phyloP scores from a whole-genome alignment of 1,139 yeast species.

The Kurtzmaniella quercitrusa region DNA sequence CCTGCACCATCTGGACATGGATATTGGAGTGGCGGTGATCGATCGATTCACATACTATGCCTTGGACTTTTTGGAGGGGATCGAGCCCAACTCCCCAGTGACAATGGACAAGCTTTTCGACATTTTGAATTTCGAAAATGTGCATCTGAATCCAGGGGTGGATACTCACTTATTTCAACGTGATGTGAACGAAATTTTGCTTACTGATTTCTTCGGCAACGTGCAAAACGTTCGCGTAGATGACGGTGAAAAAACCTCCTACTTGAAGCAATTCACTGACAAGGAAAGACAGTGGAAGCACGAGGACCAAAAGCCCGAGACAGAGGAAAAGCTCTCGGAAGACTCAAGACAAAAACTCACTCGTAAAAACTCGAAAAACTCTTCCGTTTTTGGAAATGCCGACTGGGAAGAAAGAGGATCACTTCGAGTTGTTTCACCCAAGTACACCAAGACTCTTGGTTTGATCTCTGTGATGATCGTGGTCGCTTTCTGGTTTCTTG shows the following conservation, averaged over 20 bases:
- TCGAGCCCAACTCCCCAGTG: constrained; percentile 66
- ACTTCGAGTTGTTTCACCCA: constrained; percentile 11
- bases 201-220: constrained; percentile 95
- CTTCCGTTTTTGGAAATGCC: constrained; percentile 6
- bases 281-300: constrained; percentile 8
- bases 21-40: constrained; percentile 95
- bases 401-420: constrained; percentile 7
- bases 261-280: neutral
- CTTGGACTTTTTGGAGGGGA: constrained; percentile 79
- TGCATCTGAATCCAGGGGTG: constrained; percentile 91
- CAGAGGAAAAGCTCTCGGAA: constrained; percentile 12
- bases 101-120: constrained; percentile 83
- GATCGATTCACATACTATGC: constrained; percentile 94
- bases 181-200: constrained; percentile 62
- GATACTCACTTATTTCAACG: constrained; percentile 74
- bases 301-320: neutral
- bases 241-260: constrained; percentile 38
- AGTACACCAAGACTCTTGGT: constrained; percentile 16
- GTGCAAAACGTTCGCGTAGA: constrained; percentile 80
- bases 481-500: constrained; percentile 20
- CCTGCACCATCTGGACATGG: constrained; percentile 93
- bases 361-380: neutral
- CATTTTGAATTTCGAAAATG: constrained; percentile 76
- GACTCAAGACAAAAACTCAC: constrained; percentile 6
- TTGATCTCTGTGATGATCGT: constrained; percentile 15